Conservation (phyloP, 371 early-diverging fungal species). For the Mortierella sp. region DNA sequence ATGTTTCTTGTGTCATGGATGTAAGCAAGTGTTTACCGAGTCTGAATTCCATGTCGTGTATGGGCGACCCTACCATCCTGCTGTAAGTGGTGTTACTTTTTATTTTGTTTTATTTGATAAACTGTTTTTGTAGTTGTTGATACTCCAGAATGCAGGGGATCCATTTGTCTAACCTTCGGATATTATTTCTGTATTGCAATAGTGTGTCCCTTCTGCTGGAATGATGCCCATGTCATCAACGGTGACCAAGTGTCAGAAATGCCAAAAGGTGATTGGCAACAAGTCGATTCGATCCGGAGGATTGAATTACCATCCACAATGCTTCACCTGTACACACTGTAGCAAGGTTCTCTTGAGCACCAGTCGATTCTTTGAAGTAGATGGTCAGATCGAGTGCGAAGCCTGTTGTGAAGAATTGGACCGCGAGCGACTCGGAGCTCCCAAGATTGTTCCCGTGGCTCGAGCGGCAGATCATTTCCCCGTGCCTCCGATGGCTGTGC, state of each 20-base stretch:
- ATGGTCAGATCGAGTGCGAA: conserved; percentile 65
- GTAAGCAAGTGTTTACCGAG: conserved; percentile 70
- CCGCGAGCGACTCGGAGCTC: conserved; percentile 18
- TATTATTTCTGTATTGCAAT: conserved; percentile 15
- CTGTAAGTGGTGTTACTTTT: conserved; percentile 39
- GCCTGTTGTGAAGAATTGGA: conserved; percentile 55
- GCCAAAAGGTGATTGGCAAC: conserved; percentile 59
- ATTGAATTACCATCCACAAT: conserved; percentile 63
- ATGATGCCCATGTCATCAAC: conserved; percentile 32
- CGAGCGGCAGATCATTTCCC: conserved; percentile 40
- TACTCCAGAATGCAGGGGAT: neutral
- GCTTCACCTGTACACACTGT: conserved; percentile 67
- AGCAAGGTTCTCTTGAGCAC: conserved; percentile 59
- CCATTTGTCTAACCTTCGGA: neutral
- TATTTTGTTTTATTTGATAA: neutral
- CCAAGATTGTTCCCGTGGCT: conserved; percentile 49
- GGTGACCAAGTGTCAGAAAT: conserved; percentile 59
- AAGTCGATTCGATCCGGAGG: conserved; percentile 64
- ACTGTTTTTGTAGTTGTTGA: too few species aligned
- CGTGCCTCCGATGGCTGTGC: conserved; percentile 16
- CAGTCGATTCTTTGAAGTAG: conserved; percentile 67
- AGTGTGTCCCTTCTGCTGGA: conserved; percentile 60
- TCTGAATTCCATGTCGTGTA: conserved; percentile 62
- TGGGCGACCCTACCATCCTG: conserved; percentile 60
- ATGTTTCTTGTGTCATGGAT: conserved; percentile 76